phyloP scores from a whole-genome alignment of 1,284 basidiomycete genomes.

The Malassezia psittaci region DNA sequence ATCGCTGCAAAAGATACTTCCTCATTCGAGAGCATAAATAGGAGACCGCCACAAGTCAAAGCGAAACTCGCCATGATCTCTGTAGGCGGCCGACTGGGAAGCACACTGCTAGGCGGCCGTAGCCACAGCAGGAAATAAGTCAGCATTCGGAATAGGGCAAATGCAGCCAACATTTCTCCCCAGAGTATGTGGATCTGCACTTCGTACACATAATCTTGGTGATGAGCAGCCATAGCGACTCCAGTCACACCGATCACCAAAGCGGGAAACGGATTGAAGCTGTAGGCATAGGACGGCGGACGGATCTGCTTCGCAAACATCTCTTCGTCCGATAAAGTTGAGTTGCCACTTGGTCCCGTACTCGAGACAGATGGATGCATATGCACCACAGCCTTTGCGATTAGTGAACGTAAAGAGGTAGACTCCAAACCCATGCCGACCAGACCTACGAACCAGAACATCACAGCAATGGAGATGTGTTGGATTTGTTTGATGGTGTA shows the following conservation, averaged over 20 bases:
- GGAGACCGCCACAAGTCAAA: conserved; percentile 73
- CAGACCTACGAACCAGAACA: conserved; percentile 92
- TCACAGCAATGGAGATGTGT: conserved; percentile 83
- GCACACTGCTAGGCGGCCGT: conserved; percentile 53
- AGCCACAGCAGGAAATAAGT: conserved; percentile 95
- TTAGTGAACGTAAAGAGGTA: conserved; percentile 46
- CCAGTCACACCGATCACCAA: conserved; percentile 87
- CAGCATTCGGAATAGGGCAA: conserved; percentile 64
- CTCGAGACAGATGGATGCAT: conserved; percentile 16
- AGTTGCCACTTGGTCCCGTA: neutral
- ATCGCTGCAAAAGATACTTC: conserved; percentile 83
- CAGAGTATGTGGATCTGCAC: conserved; percentile 72
- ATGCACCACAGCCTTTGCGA: conserved; percentile 26
- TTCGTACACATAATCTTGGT: conserved; percentile 78
- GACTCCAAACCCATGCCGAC: conserved; percentile 84
- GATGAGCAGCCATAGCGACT: conserved; percentile 87
- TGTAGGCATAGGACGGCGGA: conserved; percentile 56
- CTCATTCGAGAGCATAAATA: conserved; percentile 84
- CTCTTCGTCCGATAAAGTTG: conserved; percentile 12
- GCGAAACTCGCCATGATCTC: conserved; percentile 81
- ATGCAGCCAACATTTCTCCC: conserved; percentile 79
- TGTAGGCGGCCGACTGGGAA: conserved; percentile 86
- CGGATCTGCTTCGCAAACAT: conserved; percentile 24
- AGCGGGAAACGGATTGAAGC: conserved; percentile 74
- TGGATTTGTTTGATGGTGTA: conserved; percentile 87